A percentile compares a stretch with the other conserved stretches of the same genome.
phyloP scores from a whole-genome alignment of 129 eudicot species.

The Centaurea solstitialis region DNA sequence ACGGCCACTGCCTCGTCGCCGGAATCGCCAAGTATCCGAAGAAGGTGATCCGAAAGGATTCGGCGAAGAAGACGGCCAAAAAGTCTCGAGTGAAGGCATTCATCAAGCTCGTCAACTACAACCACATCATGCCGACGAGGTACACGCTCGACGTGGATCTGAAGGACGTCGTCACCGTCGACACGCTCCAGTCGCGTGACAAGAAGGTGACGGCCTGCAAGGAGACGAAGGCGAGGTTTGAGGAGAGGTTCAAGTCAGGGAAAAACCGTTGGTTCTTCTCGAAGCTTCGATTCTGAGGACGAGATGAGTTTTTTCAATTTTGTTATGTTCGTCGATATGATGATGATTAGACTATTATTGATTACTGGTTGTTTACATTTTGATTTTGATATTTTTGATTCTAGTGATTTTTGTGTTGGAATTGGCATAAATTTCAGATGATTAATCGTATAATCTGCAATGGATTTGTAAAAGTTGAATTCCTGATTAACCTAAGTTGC shows the following conservation, averaged over 20 bases:
- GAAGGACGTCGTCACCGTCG: constrained; percentile 51
- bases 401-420: background rate
- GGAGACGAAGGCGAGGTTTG: constrained; percentile 55
- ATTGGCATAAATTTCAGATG: background rate
- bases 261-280: constrained; percentile 84
- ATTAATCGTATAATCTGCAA: background rate
- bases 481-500: background rate
- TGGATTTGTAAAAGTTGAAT: background rate
- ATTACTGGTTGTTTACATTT: background rate
- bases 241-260: constrained; percentile 74
- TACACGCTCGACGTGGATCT: constrained; percentile 73
- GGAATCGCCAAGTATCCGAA: constrained; percentile 65
- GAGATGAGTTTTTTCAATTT: constrained; percentile 19
- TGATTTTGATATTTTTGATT: background rate
- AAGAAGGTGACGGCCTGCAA: constrained; percentile 72
- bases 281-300: constrained; percentile 63
- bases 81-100: constrained; percentile 66
- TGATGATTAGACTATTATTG: background rate
- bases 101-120: constrained; percentile 68
- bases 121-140: constrained; percentile 77
- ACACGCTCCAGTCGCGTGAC: constrained; percentile 56
- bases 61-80: constrained; percentile 52
- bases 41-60: constrained; percentile 75
- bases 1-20: constrained; percentile 73
- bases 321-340: background rate